Conservation (phyloP, 371 early-diverging fungal species). For the Syncephalis fuscata region DNA sequence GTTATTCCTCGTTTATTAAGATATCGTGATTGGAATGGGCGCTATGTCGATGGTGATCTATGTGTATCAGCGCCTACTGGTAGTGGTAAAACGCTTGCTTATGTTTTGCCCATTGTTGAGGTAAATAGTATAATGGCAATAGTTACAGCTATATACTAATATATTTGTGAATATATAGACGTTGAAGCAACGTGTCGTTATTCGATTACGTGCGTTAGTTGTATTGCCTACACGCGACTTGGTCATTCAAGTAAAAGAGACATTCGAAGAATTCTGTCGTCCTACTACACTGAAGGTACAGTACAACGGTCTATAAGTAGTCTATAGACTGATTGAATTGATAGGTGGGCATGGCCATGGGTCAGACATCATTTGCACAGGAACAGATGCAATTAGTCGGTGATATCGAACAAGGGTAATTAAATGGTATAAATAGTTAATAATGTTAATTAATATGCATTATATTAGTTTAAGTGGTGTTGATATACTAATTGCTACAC, state of each 20-base stretch:
- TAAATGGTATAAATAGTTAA: not conserved
- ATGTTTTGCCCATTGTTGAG: conserved; percentile 89
- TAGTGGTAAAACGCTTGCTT: conserved; percentile 94
- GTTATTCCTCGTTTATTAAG: conserved; percentile 64
- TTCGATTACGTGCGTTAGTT: conserved; percentile 67
- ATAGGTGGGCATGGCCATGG: conserved; percentile 46
- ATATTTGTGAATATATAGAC: conserved; percentile 12
- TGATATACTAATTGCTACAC: conserved; percentile 90
- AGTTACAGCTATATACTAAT: not conserved
- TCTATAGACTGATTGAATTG: not conserved
- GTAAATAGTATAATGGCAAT: conserved; percentile 6
- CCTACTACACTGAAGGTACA: conserved; percentile 50
- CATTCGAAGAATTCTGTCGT: conserved; percentile 53
- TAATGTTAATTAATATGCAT: not conserved
- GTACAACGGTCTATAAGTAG: not conserved
- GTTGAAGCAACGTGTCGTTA: conserved; percentile 47
- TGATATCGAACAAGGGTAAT: conserved; percentile 15
- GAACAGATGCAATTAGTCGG: conserved; percentile 58
- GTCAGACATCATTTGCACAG: conserved; percentile 57
- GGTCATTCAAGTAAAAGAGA: conserved; percentile 67
- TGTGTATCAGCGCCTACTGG: conserved; percentile 93
- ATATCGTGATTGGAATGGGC: conserved; percentile 28
- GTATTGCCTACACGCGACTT: conserved; percentile 86
- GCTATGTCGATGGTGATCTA: conserved; percentile 42
- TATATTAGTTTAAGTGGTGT: conserved; percentile 22